These are phyloP conservation scores for Flaveria robusta DNA, from an alignment of 129 eudicot genomes.

Conservation along the genomic window DNA sequence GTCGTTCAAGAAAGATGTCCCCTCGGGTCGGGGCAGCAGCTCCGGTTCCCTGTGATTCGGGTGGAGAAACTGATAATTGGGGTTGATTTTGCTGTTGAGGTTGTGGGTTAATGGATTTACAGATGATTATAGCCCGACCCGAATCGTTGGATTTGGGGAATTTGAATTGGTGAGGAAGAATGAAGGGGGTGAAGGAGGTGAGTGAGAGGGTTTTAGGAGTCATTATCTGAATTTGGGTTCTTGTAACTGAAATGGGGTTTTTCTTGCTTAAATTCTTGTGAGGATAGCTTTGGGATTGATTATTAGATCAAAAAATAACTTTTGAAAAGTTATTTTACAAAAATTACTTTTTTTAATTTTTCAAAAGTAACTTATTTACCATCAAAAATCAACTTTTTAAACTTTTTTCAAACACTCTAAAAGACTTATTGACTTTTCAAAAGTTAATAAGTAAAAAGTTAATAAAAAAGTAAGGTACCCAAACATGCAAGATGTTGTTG, in stretches of 20 bases:
- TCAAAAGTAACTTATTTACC: too few species aligned
- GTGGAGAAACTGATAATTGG: constrained; percentile 29
- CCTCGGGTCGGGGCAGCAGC: constrained; percentile 90
- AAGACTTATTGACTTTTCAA: too few species aligned
- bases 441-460: too few species aligned
- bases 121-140: constrained; percentile 46
- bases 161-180: constrained; percentile 33
- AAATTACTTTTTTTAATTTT: too few species aligned
- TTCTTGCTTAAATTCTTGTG: constrained; percentile 20
- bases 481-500: too few species aligned
- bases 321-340: too few species aligned
- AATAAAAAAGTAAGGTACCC: too few species aligned
- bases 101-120: constrained; percentile 42
- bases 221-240: constrained; percentile 38
- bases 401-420: too few species aligned
- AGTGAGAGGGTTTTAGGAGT: constrained; percentile 67
- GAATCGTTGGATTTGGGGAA: constrained; percentile 36
- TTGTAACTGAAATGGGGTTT: not conserved
- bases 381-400: too few species aligned
- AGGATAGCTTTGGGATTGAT: not conserved
- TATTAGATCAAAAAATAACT: too few species aligned
- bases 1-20: constrained; percentile 65
- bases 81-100: constrained; percentile 24
- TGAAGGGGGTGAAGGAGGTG: constrained; percentile 46
- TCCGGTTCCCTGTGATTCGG: constrained; percentile 69